A percentile compares a stretch with the other conserved stretches of the same genome.
Conservation (phyloP, 2,329 filamentous ascomycete species). For the Neopestalotiopsis sp. region DNA sequence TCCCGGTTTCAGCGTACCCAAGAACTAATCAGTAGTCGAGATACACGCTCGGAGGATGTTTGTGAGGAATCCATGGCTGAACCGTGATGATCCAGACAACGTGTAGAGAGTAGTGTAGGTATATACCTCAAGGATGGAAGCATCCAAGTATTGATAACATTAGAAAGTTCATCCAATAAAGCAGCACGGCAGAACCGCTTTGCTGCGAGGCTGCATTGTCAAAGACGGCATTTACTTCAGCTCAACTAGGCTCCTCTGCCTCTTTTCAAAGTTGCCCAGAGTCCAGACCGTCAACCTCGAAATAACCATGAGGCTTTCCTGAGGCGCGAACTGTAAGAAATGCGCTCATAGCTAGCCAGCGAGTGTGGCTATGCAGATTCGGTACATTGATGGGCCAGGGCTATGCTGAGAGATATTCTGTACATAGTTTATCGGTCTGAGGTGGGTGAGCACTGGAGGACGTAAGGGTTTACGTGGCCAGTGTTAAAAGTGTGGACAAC, state of each 20-base stretch:
- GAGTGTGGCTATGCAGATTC: slow-evolving; percentile 1
- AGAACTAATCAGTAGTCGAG: neutral
- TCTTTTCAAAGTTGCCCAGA: no score
- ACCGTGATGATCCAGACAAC: neutral
- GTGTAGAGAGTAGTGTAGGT: no score
- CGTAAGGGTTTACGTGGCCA: slow-evolving; percentile 12
- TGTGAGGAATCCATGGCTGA: neutral
- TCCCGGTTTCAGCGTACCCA: slow-evolving; percentile 1
- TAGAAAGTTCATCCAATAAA: no score
- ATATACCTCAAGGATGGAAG: no score
- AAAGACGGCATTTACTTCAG: no score
- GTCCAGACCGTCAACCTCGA: no score
- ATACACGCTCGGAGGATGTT: neutral
- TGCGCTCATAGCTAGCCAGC: neutral
- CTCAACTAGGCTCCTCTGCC: no score
- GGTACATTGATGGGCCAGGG: neutral
- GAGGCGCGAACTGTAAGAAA: neutral
- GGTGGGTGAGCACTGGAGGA: neutral
- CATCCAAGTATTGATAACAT: no score
- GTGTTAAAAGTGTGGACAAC: slow-evolving; percentile 5
- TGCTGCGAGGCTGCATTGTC: no score
- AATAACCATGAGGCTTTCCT: neutral
- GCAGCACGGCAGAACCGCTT: no score
- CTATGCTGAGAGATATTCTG: neutral
- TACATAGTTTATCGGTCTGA: neutral